phyloP scores from a whole-genome alignment of 495 filamentous ascomycete genomes.

The Neurospora sp. region DNA sequence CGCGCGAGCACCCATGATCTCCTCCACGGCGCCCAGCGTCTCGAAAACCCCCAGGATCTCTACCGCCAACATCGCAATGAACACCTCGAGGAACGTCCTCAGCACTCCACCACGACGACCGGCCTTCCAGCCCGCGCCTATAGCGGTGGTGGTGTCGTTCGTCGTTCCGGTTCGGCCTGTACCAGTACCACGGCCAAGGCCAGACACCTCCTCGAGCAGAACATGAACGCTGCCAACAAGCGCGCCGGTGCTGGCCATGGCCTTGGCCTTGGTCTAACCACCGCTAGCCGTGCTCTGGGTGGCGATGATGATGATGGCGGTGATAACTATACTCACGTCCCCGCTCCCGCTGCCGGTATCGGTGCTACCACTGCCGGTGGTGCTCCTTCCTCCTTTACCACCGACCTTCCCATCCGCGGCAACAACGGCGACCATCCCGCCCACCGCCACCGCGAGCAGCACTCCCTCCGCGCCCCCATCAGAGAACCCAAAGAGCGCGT shows the following conservation, averaged over 20 bases:
- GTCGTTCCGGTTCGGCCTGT: too few relatives aligned
- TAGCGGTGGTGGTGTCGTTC: too few relatives aligned
- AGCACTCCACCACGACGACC: too few relatives aligned
- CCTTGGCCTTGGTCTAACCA: background rate
- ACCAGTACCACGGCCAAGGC: too few relatives aligned
- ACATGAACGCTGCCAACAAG: background rate
- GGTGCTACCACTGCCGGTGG: background rate
- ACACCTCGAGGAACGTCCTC: background rate
- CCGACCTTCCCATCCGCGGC: background rate
- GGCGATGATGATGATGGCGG: background rate
- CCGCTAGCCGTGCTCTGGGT: background rate
- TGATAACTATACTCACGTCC: background rate
- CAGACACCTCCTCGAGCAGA: too few relatives aligned
- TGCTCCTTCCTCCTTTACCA: background rate
- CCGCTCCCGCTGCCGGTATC: background rate
- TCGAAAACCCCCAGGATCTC: background rate
- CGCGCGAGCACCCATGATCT: background rate
- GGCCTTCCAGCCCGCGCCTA: too few relatives aligned
- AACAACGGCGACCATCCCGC: too few relatives aligned
- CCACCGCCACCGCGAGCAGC: too few relatives aligned
- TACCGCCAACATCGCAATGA: background rate
- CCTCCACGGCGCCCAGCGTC: background rate
- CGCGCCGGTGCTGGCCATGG: background rate
- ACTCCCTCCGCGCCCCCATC: background rate
- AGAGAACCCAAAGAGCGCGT: background rate